A percentile compares a stretch with the other conserved stretches of the same genome.
Conservation (phyloP, 768 basidiomycete genomes). For the Hygrophorus pudorinus region DNA sequence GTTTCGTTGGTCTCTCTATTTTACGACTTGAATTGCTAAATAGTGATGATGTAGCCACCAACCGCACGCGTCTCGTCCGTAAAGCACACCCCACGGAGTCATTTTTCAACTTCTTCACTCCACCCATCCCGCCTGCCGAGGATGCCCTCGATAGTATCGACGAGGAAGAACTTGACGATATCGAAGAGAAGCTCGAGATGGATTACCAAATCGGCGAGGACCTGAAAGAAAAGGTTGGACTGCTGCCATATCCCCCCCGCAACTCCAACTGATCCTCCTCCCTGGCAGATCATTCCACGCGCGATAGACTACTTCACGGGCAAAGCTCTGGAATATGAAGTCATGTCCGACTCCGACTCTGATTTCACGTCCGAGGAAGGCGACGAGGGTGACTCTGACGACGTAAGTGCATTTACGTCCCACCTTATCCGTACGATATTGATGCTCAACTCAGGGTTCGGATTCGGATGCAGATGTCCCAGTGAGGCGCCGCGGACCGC, state of each 20-base stretch:
- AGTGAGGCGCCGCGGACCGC: constrained; percentile 44
- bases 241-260: background rate
- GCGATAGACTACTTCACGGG: constrained; percentile 98
- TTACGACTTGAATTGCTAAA: background rate
- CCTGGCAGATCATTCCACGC: constrained; percentile 74
- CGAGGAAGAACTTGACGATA: constrained; percentile 78
- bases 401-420: constrained; percentile 24
- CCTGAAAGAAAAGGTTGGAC: constrained; percentile 80
- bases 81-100: constrained; percentile 89
- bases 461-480: constrained; percentile 54
- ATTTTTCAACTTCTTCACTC: constrained; percentile 98
- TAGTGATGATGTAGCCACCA: constrained; percentile 47
- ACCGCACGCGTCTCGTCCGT: constrained; percentile 71
- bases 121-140: constrained; percentile 63
- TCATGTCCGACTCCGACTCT: constrained; percentile 44
- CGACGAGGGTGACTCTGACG: constrained; percentile 55
- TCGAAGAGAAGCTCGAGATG: constrained; percentile 89
- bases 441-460: background rate
- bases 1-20: constrained; percentile 1
- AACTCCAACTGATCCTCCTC: background rate
- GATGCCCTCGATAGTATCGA: constrained; percentile 62
- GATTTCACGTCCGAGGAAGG: constrained; percentile 50
- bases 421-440: background rate
- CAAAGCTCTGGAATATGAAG: constrained; percentile 82
- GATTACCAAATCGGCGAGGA: constrained; percentile 99